Percentiles rank a stretch among this genome's conserved stretches.
Evolutionary conservation across 2,329 filamentous ascomycete genomes (phyloP).

Genomic region (Fusarium transvaalense): DNA sequence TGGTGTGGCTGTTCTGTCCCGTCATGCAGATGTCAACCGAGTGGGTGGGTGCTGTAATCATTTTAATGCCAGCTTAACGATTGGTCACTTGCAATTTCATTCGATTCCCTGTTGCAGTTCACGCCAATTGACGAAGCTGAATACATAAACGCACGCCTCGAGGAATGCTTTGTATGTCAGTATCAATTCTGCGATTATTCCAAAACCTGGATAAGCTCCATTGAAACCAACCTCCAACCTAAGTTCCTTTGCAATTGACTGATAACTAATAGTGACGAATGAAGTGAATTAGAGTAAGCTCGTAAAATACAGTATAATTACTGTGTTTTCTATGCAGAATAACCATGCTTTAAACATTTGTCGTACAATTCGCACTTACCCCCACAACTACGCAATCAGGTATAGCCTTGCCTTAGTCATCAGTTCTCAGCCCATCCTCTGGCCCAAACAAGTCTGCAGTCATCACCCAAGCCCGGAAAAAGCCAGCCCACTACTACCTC

Average conservation of each 20-base stretch:
- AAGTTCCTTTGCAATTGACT: neutral
- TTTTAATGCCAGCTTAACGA: constrained; percentile 30
- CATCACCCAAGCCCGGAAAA: constrained; percentile 49
- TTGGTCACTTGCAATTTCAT: constrained; percentile 20
- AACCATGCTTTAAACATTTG: neutral
- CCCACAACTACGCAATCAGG: constrained; percentile 43
- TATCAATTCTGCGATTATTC: too few relatives aligned
- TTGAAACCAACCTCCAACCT: neutral
- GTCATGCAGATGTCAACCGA: constrained; percentile 35
- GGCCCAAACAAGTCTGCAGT: constrained; percentile 50
- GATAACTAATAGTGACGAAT: constrained; percentile 40
- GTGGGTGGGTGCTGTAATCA: constrained; percentile 24
- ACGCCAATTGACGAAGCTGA: neutral
- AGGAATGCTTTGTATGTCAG: neutral
- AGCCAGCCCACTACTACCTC: constrained; percentile 46
- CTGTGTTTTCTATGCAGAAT: constrained; percentile 21
- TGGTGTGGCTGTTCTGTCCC: constrained; percentile 33
- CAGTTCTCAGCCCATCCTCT: constrained; percentile 49
- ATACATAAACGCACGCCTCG: neutral
- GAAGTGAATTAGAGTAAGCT: constrained; percentile 44
- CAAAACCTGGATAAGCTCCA: neutral
- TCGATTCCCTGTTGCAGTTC: constrained; percentile 18
- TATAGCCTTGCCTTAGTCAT: constrained; percentile 53
- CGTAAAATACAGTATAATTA: constrained; percentile 39
- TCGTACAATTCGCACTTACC: constrained; percentile 48